Evolutionary conservation across 2,329 filamentous ascomycete species (phyloP).

Genomic region (Phaeoacremonium minimum): DNA sequence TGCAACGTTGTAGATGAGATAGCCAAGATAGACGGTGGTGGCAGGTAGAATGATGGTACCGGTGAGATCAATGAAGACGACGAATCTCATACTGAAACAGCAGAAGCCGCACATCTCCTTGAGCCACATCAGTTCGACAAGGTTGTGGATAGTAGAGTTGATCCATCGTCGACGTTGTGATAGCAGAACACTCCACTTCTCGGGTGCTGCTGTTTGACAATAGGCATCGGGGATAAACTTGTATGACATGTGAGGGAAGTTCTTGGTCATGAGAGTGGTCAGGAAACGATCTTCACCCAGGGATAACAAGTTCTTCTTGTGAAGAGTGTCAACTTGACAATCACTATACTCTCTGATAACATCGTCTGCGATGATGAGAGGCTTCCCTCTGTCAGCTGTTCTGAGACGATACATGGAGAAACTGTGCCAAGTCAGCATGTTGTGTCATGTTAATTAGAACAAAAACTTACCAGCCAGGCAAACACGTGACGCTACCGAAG

Average conservation of each 20-base stretch:
- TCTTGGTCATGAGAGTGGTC: conserved; percentile 96
- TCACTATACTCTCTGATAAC: conserved; percentile 87
- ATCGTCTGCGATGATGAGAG: conserved; percentile 86
- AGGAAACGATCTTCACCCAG: conserved; percentile 96
- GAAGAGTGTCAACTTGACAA: conserved; percentile 86
- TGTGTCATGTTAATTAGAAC: conserved; percentile 25
- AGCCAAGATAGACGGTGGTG: conserved; percentile 80
- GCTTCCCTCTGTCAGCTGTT: conserved; percentile 89
- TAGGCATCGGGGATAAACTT: conserved; percentile 94
- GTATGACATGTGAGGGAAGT: conserved; percentile 93
- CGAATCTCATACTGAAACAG: conserved; percentile 96
- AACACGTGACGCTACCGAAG: conserved; percentile 96
- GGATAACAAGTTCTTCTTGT: conserved; percentile 92
- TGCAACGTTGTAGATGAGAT: conserved; percentile 77
- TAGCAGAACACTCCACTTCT: conserved; percentile 87
- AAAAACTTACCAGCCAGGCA: conserved; percentile 87
- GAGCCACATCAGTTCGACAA: conserved; percentile 84
- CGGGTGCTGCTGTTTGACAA: conserved; percentile 88
- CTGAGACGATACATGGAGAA: conserved; percentile 98
- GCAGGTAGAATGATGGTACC: conserved; percentile 90
- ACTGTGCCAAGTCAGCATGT: conserved; percentile 45
- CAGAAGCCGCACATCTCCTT: conserved; percentile 98
- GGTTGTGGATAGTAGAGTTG: conserved; percentile 96
- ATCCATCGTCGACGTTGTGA: conserved; percentile 99
- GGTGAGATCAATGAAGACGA: conserved; percentile 90